These are phyloP conservation scores for Backusella australiensis DNA, from an alignment of 192 early-diverging fungal genomes.

Conservation along the genomic window DNA sequence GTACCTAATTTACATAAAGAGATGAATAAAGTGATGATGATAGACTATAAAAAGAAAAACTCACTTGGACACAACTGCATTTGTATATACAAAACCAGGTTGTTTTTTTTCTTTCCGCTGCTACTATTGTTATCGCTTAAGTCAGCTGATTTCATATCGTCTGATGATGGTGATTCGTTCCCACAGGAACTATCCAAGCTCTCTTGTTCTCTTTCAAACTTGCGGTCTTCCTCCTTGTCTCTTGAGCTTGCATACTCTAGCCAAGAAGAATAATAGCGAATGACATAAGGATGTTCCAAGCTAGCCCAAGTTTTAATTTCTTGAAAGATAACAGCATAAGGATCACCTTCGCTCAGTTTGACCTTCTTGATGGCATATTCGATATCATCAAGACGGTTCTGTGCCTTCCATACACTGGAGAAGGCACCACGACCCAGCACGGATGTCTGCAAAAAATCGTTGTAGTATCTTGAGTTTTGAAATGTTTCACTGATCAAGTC, in stretches of 20 bases:
- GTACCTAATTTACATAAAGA: conserved; percentile 31
- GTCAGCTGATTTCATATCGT: not conserved
- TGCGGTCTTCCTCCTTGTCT: conserved; percentile 22
- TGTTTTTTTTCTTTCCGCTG: not conserved
- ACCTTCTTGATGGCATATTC: conserved; percentile 93
- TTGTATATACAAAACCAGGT: conserved; percentile 63
- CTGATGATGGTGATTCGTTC: not conserved
- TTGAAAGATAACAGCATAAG: conserved; percentile 69
- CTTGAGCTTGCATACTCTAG: conserved; percentile 54
- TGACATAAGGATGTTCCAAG: conserved; percentile 85
- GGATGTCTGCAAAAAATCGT: conserved; percentile 78
- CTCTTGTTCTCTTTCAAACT: conserved; percentile 11
- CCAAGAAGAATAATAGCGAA: conserved; percentile 92
- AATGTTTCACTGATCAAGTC: conserved; percentile 5
- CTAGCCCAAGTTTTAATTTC: conserved; percentile 88
- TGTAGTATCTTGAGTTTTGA: conserved; percentile 68
- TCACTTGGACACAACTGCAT: conserved; percentile 87
- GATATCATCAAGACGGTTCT: conserved; percentile 83
- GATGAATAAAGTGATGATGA: not conserved
- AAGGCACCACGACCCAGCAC: conserved; percentile 89
- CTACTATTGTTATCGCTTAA: not conserved
- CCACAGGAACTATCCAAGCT: not conserved
- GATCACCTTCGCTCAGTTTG: conserved; percentile 32
- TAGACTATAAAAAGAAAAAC: not conserved
- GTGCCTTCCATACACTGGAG: conserved; percentile 76